A percentile compares a stretch with the other conserved stretches of the same genome.
Conservation (phyloP, 2,329 filamentous ascomycete species). For the Chrysoporthe cubensis region DNA sequence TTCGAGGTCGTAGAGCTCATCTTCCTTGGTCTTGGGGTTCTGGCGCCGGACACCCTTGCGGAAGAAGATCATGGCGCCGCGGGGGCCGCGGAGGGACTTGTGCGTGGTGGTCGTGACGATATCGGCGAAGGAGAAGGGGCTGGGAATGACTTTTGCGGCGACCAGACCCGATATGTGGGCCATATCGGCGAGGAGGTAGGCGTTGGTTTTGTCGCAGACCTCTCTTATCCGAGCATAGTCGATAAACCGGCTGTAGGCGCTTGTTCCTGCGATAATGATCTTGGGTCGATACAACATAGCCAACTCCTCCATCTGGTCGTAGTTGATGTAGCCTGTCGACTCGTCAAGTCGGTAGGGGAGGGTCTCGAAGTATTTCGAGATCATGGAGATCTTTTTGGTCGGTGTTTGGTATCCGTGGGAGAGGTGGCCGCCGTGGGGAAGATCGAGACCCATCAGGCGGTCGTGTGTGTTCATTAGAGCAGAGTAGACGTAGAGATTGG, state of each 20-base stretch:
- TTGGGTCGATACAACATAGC: slow-evolving; percentile 92
- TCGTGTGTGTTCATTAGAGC: slow-evolving; percentile 92
- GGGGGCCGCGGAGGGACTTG: slow-evolving; percentile 93
- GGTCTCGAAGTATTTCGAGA: slow-evolving; percentile 99
- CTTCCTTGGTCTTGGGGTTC: slow-evolving; percentile 83
- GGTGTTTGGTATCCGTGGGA: slow-evolving; percentile 98
- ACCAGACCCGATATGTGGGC: slow-evolving; percentile 96
- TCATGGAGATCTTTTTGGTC: slow-evolving; percentile 91
- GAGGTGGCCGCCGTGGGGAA: slow-evolving; percentile 94
- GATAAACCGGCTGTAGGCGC: slow-evolving; percentile 93
- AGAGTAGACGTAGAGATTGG: slow-evolving; percentile 93
- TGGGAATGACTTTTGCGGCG: slow-evolving; percentile 87
- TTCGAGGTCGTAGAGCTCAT: slow-evolving; percentile 89
- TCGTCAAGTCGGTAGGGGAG: slow-evolving; percentile 92
- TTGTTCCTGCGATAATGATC: slow-evolving; percentile 92
- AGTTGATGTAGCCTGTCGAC: slow-evolving; percentile 91
- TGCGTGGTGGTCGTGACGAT: slow-evolving; percentile 98
- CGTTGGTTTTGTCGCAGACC: slow-evolving; percentile 87
- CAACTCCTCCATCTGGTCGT: slow-evolving; percentile 85
- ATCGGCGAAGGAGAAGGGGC: slow-evolving; percentile 87
- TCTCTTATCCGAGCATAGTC: slow-evolving; percentile 92
- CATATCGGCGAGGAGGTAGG: slow-evolving; percentile 94
- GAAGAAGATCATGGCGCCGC: slow-evolving; percentile 98
- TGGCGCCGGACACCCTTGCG: slow-evolving; percentile 85
- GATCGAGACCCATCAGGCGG: slow-evolving; percentile 93